These are phyloP conservation scores for Amaranthus hypochondriacus DNA, from an alignment of 148 eudicot species.

Conservation along the genomic window DNA sequence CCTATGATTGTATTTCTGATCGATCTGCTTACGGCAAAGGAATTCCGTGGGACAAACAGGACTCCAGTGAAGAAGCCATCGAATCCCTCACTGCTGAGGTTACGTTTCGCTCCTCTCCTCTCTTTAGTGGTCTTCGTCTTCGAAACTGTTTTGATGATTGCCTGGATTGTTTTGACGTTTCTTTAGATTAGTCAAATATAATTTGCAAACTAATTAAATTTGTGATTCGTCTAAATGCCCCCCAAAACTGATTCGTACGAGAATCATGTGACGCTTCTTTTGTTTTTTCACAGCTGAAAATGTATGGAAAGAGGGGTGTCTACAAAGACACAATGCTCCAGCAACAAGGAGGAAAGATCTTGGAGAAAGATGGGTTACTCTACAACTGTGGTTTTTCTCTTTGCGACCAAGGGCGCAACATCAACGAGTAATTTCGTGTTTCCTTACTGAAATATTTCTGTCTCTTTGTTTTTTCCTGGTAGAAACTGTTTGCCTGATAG, in stretches of 20 bases:
- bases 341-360: conserved; percentile 63
- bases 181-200: no score
- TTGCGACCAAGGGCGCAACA: conserved; percentile 46
- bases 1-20: conserved; percentile 68
- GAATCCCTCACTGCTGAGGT: conserved; percentile 70
- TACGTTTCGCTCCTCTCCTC: no score
- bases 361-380: conserved; percentile 68
- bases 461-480: background rate
- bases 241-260: no score
- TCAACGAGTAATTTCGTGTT: conserved; percentile 46
- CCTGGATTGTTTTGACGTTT: background rate
- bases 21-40: conserved; percentile 47
- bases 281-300: conserved; percentile 47
- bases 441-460: no score
- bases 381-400: conserved; percentile 65
- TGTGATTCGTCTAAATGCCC: no score
- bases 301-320: conserved; percentile 83
- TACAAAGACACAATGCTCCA: conserved; percentile 75
- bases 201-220: no score
- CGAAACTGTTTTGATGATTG: background rate
- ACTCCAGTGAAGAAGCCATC: conserved; percentile 56
- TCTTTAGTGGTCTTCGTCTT: background rate
- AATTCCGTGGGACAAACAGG: conserved; percentile 62
- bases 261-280: background rate
- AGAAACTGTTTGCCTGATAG: background rate